These are phyloP conservation scores for Tinospora cordifolia DNA, from an alignment of 164 flowering plant genomes.

Conservation along the genomic window DNA sequence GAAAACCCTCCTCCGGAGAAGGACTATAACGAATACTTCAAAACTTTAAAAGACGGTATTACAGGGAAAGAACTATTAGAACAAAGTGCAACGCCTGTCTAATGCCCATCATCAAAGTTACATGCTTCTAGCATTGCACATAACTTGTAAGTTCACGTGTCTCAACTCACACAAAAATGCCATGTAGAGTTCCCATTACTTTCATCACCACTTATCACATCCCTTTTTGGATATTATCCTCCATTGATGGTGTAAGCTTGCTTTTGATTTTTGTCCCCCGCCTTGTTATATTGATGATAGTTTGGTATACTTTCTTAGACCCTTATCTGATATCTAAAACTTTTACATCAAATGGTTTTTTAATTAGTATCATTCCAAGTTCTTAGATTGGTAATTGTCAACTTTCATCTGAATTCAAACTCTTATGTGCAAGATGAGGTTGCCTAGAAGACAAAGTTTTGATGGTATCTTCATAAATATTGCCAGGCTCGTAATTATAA, in stretches of 20 bases:
- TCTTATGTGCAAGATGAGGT: too few relatives aligned
- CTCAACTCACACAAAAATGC: neutral
- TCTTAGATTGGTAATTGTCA: too few relatives aligned
- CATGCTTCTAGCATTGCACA: neutral
- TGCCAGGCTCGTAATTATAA: too few relatives aligned
- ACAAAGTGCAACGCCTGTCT: conserved; percentile 43
- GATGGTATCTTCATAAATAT: too few relatives aligned
- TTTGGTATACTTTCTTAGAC: too few relatives aligned
- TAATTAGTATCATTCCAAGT: too few relatives aligned
- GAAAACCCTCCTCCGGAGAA: conserved; percentile 91
- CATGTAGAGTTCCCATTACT: neutral
- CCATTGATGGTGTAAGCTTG: neutral
- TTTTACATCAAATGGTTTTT: too few relatives aligned
- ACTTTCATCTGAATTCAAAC: too few relatives aligned
- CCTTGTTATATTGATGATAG: neutral
- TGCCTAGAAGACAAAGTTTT: too few relatives aligned
- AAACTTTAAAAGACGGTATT: conserved; percentile 77
- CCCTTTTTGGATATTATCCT: neutral
- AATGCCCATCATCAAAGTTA: conserved; percentile 12
- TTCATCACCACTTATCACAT: neutral
- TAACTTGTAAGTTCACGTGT: neutral
- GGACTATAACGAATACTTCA: conserved; percentile 70
- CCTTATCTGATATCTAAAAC: too few relatives aligned
- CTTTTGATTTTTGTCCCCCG: neutral
- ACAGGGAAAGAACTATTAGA: conserved; percentile 79